Evolutionary conservation across 2,329 filamentous ascomycete species (phyloP).

Genomic region (Penicillium griseofulvum): DNA sequence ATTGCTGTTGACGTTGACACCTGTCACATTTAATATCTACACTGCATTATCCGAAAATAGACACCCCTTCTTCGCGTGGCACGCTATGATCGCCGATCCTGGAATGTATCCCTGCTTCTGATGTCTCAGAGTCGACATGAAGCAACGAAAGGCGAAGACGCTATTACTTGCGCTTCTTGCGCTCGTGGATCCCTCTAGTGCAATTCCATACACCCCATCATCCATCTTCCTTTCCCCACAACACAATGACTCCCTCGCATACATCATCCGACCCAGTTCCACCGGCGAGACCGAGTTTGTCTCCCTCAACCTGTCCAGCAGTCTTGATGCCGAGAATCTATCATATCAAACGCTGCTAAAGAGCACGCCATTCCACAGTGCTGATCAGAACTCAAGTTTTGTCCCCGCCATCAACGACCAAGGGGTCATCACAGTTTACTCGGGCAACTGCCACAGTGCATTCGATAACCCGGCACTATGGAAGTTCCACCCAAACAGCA

Average conservation of each 20-base stretch:
- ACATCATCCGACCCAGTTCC: slow-evolving; percentile 64
- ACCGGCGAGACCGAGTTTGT: slow-evolving; percentile 54
- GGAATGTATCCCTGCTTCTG: slow-evolving; percentile 23
- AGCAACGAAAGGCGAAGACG: slow-evolving; percentile 12
- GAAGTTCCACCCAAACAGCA: slow-evolving; percentile 58
- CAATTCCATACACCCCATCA: slow-evolving; percentile 75
- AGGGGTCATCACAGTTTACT: slow-evolving; percentile 70
- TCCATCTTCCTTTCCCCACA: slow-evolving; percentile 61
- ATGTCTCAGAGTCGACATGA: slow-evolving; percentile 25
- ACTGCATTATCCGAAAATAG: slow-evolving; percentile 3
- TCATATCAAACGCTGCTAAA: slow-evolving; percentile 31
- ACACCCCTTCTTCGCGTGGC: slow-evolving; percentile 21
- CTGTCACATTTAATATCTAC: slow-evolving; percentile 1
- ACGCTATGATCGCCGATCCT: slow-evolving; percentile 25
- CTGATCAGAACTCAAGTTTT: slow-evolving; percentile 61
- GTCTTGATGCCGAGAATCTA: slow-evolving; percentile 50
- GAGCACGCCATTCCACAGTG: slow-evolving; percentile 26
- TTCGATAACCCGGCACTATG: slow-evolving; percentile 60
- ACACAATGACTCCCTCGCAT: slow-evolving; percentile 57
- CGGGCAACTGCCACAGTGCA: slow-evolving; percentile 66
- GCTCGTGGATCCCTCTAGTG: slow-evolving; percentile 29
- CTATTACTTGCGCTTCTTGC: slow-evolving; percentile 18
- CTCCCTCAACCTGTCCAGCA: slow-evolving; percentile 63
- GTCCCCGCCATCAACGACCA: slow-evolving; percentile 64
- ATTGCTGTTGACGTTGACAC: background rate